A percentile compares a stretch with the other conserved stretches of the same genome.
phyloP scores from a whole-genome alignment of 2,329 filamentous ascomycete genomes.

The Ceratocystis ficicola region DNA sequence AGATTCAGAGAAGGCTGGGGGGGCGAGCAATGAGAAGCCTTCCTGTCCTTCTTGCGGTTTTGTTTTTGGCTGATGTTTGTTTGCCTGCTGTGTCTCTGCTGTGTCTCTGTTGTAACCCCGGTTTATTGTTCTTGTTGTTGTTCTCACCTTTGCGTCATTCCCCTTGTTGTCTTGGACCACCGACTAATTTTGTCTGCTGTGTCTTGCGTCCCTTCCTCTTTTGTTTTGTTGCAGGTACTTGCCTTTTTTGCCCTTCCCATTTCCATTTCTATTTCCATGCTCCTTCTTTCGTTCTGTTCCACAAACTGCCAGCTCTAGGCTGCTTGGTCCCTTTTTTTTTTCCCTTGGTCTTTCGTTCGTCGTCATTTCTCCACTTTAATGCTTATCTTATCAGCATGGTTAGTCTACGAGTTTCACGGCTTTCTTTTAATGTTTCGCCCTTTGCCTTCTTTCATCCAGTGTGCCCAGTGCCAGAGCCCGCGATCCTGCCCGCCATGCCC shows the following conservation, averaged over 20 bases:
- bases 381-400: background rate
- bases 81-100: conserved; percentile 5
- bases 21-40: background rate
- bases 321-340: background rate
- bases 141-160: conserved; percentile 5
- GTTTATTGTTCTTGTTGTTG: background rate
- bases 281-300: conserved; percentile 6
- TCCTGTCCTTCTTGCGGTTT: background rate
- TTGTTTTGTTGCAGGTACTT: too few relatives aligned
- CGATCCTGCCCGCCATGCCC: conserved; percentile 34
- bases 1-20: background rate
- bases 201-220: background rate
- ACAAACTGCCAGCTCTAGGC: background rate
- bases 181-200: background rate
- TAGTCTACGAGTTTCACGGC: background rate
- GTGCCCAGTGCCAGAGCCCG: background rate
- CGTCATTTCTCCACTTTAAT: background rate
- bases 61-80: conserved; percentile 6
- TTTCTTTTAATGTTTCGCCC: background rate
- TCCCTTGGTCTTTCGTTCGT: background rate
- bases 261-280: background rate
- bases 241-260: background rate
- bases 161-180: background rate
- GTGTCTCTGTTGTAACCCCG: background rate
- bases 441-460: too few relatives aligned